Percentiles rank a stretch among this genome's conserved stretches.
phyloP scores from a whole-genome alignment of 768 basidiomycete species.

The Leccinum rimulosum region DNA sequence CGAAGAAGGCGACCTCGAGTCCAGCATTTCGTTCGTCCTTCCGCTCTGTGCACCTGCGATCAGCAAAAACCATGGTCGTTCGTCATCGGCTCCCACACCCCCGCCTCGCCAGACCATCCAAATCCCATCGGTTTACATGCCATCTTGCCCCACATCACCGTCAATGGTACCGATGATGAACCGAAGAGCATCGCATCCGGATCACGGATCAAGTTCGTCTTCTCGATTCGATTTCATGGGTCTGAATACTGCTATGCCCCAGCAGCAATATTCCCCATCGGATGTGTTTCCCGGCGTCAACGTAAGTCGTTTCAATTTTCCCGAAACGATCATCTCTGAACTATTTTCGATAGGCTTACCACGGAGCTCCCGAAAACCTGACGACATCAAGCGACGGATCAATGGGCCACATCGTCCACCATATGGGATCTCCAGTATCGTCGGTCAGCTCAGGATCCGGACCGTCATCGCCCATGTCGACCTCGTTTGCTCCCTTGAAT shows the following conservation, averaged over 20 bases:
- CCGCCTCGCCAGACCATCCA: constrained; percentile 66
- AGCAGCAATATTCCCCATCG: constrained; percentile 35
- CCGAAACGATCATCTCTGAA: constrained; percentile 8
- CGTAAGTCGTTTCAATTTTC: constrained; percentile 34
- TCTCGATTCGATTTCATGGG: constrained; percentile 58
- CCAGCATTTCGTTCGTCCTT: constrained; percentile 47
- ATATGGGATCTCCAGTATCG: constrained; percentile 51
- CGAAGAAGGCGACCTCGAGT: constrained; percentile 44
- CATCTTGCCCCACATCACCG: constrained; percentile 65
- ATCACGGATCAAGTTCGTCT: constrained; percentile 41
- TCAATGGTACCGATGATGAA: constrained; percentile 55
- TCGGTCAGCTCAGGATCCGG: constrained; percentile 46
- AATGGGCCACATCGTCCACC: constrained; percentile 40
- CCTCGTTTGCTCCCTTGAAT: constrained; percentile 46
- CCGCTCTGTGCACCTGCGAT: constrained; percentile 38
- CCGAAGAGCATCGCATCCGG: constrained; percentile 53
- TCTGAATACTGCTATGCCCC: constrained; percentile 40
- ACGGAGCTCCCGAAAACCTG: constrained; percentile 46
- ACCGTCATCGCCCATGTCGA: constrained; percentile 49
- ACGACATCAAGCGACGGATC: constrained; percentile 38
- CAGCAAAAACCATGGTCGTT: constrained; percentile 45
- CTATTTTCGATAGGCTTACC: constrained; percentile 38
- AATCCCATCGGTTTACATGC: constrained; percentile 61
- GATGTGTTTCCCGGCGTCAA: constrained; percentile 34
- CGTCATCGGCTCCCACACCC: constrained; percentile 61